Conservation (phyloP, 2,329 filamentous ascomycete genomes). For the Penicillium sp. region DNA sequence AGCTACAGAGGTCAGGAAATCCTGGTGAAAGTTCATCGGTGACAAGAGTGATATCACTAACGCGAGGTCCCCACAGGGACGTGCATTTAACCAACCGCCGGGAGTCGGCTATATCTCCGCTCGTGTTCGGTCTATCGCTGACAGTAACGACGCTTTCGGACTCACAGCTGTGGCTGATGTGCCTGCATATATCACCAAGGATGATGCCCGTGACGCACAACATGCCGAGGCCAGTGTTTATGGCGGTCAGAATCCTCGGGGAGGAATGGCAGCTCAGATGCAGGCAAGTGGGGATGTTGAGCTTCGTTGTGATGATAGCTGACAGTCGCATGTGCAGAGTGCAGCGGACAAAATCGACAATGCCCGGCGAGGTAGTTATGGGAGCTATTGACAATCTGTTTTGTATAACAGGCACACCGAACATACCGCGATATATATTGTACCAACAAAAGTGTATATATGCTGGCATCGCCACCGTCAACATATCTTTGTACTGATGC, state of each 20-base stretch:
- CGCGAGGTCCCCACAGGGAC: slow-evolving; percentile 18
- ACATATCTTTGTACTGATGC: background rate
- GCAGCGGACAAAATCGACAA: slow-evolving; percentile 34
- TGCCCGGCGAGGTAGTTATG: slow-evolving; percentile 15
- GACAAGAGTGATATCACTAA: background rate
- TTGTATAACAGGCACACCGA: background rate
- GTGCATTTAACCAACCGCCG: slow-evolving; percentile 32
- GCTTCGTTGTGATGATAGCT: background rate
- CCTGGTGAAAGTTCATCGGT: background rate
- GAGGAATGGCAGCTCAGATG: slow-evolving; percentile 33
- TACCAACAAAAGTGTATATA: background rate
- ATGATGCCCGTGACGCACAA: slow-evolving; percentile 32
- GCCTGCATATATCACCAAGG: slow-evolving; percentile 31
- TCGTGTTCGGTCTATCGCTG: slow-evolving; percentile 33
- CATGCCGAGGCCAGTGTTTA: slow-evolving; percentile 24
- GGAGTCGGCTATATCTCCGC: slow-evolving; percentile 29
- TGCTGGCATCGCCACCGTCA: background rate
- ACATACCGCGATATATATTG: background rate
- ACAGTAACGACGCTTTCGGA: slow-evolving; percentile 30
- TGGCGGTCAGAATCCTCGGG: slow-evolving; percentile 30
- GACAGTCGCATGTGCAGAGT: slow-evolving; percentile 23
- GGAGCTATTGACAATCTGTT: background rate
- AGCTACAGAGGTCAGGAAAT: slow-evolving; percentile 25
- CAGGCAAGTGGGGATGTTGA: slow-evolving; percentile 24
- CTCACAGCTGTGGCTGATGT: slow-evolving; percentile 20